These are phyloP conservation scores for Leavenworthia alabamica DNA, from an alignment of 345 rosid species.

Conservation along the genomic window DNA sequence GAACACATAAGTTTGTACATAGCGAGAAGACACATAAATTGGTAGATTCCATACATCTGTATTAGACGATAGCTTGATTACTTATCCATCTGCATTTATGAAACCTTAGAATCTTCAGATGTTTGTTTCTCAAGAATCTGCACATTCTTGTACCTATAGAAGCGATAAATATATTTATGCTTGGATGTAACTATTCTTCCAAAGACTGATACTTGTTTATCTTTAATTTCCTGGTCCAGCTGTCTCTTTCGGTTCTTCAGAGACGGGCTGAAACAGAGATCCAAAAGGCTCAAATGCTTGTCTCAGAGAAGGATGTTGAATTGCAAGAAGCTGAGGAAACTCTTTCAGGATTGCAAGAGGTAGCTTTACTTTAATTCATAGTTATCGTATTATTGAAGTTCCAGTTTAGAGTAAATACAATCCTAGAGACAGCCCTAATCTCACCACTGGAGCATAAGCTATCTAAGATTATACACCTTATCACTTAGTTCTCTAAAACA, in stretches of 20 bases:
- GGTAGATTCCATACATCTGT: not conserved
- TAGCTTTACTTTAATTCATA: slow-evolving; percentile 17
- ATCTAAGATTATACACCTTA: not conserved
- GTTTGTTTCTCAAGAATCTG: too few relatives aligned
- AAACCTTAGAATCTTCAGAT: too few relatives aligned
- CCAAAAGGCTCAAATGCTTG: slow-evolving; percentile 55
- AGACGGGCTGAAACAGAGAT: slow-evolving; percentile 67
- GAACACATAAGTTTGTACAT: not conserved
- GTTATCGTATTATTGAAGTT: not conserved
- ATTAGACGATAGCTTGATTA: too few relatives aligned
- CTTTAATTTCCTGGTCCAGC: slow-evolving; percentile 33
- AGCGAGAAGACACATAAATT: not conserved
- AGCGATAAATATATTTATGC: not conserved
- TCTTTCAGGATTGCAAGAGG: slow-evolving; percentile 80
- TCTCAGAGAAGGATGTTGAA: slow-evolving; percentile 69
- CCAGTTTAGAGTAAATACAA: not conserved
- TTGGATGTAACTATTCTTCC: not conserved
- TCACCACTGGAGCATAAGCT: not conserved
- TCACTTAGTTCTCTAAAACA: not conserved
- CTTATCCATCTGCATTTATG: too few relatives aligned
- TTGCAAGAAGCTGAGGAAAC: slow-evolving; percentile 70
- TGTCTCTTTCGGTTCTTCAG: slow-evolving; percentile 61
- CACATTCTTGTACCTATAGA: too few relatives aligned
- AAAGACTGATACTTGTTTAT: not conserved
- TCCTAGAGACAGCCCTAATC: not conserved